Evolutionary conservation across 176 grass and related monocot species (phyloP), one percentile per base, ranked within the genome.

Genomic region (Cocos nucifera): DNA sequence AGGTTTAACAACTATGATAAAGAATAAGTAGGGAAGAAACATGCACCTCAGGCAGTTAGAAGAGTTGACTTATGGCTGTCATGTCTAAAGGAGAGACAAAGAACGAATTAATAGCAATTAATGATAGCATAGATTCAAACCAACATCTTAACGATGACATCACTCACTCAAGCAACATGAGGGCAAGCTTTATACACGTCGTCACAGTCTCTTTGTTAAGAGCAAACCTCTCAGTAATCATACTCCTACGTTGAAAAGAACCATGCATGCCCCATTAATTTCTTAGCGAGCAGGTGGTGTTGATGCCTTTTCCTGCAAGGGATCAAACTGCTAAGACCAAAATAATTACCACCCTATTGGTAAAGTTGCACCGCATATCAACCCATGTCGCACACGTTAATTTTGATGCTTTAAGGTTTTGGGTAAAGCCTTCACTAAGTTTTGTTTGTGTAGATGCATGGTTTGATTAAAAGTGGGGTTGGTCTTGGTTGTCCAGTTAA

Each of bases 221-320:
- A 70, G 64, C 17, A 85, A 62, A 77, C 68, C 67, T 72, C 61
- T 75, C 69, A 69, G n/a, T 73, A 35, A 49, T 59, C 35, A 44
- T 44, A 14, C 35, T 12, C 35, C 6, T 3, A 12, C 35, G 10
- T 44, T 14, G 5, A 12, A 64, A 77, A 75, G 76, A 78, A 66
- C 54, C 69, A 87, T 44, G 8, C 69, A 87, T 44, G 8, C 4
- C 51, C 26, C n/a, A 23, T 15, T 67, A n/a, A n/a, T n/a, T 89
- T 89, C 84, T 75, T 76, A 72, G 66, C 71, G 73, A 81, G 77
- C 71, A 95, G 82, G 83, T 95, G 61, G 9, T 56, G 57, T 76
- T 57, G 60, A 77, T 89, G 75, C 67, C 80, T 89, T 95, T 86
- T 81, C 77, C 67, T 58, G 20, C 63, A 84, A 89, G 90, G 82